Evolutionary conservation across 148 eudicot species (phyloP).

Genomic region (Arbutus unedo): DNA sequence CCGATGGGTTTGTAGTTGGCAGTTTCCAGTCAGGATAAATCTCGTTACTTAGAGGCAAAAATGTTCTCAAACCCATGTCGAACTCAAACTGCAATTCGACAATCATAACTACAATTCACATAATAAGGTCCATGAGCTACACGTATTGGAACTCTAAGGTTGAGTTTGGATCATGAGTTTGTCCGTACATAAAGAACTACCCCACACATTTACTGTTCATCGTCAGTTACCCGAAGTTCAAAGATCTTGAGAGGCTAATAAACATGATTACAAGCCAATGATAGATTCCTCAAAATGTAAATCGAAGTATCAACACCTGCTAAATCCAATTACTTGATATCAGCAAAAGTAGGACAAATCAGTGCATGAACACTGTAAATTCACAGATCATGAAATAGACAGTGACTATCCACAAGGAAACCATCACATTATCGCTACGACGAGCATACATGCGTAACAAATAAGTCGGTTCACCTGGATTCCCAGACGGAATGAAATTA

Average conservation of each 20-base stretch:
- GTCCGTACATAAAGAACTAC: not conserved
- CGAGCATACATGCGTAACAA: not conserved
- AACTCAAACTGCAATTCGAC: not conserved
- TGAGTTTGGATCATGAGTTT: not conserved
- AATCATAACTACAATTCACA: not conserved
- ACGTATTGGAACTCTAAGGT: not conserved
- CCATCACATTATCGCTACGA: not conserved
- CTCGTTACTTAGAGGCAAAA: not conserved
- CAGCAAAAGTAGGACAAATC: not conserved
- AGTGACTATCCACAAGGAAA: not conserved
- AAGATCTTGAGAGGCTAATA: not conserved
- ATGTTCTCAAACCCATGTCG: not conserved
- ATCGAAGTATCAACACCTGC: not conserved
- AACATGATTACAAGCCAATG: not conserved
- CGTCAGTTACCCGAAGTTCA: not conserved
- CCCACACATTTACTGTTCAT: not conserved
- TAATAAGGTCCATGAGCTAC: not conserved
- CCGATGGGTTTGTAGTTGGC: not conserved
- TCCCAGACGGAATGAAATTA: not conserved
- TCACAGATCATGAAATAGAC: conserved; percentile 6
- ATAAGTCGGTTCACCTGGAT: conserved; percentile 13
- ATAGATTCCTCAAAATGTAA: not conserved
- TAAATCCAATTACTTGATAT: not conserved
- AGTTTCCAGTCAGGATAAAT: not conserved
- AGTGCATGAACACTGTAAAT: not conserved